Conservation (phyloP, 371 early-diverging fungal genomes). For the Mucor ambiguus region DNA sequence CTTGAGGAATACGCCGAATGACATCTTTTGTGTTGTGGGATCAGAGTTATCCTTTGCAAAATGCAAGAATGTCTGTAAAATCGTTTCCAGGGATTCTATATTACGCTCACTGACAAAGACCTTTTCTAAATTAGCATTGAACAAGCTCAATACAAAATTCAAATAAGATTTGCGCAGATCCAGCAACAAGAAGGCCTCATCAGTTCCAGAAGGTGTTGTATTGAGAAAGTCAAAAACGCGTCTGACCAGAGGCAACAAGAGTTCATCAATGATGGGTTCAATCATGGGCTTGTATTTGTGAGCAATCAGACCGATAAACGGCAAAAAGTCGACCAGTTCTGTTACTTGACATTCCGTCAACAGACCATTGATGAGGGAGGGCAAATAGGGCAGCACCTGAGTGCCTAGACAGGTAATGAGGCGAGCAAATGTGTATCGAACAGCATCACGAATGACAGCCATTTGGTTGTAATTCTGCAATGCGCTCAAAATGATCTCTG, state of each 20-base stretch:
- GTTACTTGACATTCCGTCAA: constrained; percentile 74
- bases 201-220: constrained; percentile 85
- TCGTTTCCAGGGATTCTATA: constrained; percentile 68
- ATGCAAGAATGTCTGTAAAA: constrained; percentile 79
- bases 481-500: constrained; percentile 78
- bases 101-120: constrained; percentile 81
- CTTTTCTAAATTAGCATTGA: constrained; percentile 79
- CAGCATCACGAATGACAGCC: constrained; percentile 81
- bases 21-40: constrained; percentile 76
- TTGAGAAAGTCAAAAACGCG: constrained; percentile 85
- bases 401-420: constrained; percentile 86
- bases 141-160: constrained; percentile 78
- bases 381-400: constrained; percentile 81
- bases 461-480: constrained; percentile 70
- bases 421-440: constrained; percentile 85
- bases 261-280: constrained; percentile 67
- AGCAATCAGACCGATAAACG: constrained; percentile 81
- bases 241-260: constrained; percentile 81
- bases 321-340: constrained; percentile 87
- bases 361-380: constrained; percentile 78
- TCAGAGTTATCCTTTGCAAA: constrained; percentile 77
- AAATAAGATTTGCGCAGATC: constrained; percentile 86
- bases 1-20: constrained; percentile 81
- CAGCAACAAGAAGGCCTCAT: constrained; percentile 77
- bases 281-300: constrained; percentile 83